Evolutionary conservation across 225 moss, liverwort and hornwort genomes (phyloP), one percentile per base, ranked within the genome.

Genomic region (Pseudisothecium myosuroides): DNA sequence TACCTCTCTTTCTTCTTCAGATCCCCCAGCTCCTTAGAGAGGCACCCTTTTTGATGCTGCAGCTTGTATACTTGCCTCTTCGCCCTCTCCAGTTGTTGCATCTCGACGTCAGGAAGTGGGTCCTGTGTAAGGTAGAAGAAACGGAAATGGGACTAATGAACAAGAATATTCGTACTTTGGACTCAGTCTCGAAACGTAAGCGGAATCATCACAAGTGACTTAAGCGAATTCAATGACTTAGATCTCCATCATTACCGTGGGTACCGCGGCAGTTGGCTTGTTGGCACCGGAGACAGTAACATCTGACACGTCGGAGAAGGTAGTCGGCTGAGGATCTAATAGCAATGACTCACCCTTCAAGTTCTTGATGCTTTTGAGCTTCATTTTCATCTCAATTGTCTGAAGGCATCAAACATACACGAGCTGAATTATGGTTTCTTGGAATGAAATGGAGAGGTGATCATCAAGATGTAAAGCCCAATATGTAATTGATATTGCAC

Each of bases 381-480:
- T 94, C 91, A 98, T 97, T 93, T 97, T 97, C 92, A 98, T 89
- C 88, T 98, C 98, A 91, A 98, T 98, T 45, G 97, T 98, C 98
- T 98, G 82, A 75, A 91, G 67, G 20, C 83, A 82, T 87, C 74
- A 88, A 76, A 86, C 23, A 76, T 15, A 63, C 45, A 63, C 24
- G 19, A 85, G 34, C 17, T n/a, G 20, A 86, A n/a, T 52, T 52
- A 52, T 60, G 72, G 71, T 75, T 82, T 80, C 52, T 74, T 85
- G 52, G 37, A 75, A 62, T 47, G n/a, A 36, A 75, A 63, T 58
- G 55, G 36, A 67, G 41, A 45, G 58, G 37, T 37, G 45, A 36
- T 49, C 17, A 73, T 58, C 19, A 54, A 24, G 11, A 85, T 52
- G 22, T 18, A 39, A 15, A 74, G 66, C 37, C 36, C 58, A 80